Base-by-base conservation (phyloP, 2,329 filamentous ascomycete genomes). In the Cladophialophora bantiana region DNA sequence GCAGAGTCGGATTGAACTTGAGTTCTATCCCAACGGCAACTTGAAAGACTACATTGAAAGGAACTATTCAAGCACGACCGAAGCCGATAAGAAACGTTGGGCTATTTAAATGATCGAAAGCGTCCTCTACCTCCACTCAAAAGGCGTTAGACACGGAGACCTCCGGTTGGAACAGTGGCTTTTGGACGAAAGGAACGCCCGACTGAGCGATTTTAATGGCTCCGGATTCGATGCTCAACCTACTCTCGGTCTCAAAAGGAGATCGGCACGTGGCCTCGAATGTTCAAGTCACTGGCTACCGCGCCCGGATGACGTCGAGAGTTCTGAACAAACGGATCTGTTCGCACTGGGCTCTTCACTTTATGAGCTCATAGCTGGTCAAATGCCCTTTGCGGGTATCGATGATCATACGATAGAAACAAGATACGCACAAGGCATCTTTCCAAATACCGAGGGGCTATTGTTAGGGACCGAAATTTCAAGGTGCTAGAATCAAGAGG, bases 21-120 rank as follows among this genome's bases (percentile, higher is more conserved):
- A 60, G 48, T 60, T 60, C 58, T 60, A 60, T 52, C 38, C 36
- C 36, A 60, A 60, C 42, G 58, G 58, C 58, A 60, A 48, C 36
- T 34, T 60, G 38, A 60, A 60, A 32, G 58, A 38, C 20, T 60
- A 60, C 58, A 1, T 60, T 40, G 32, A 52, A 20, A 48, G 40
- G 58, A 60, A 60, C 34, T 38, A 52, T 20, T 48, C 36, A 13
- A 60, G 20, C 26, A 52, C 31, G 20, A 32, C 58, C 7, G 40
- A 52, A 35, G 58, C 40, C 12, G 38, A 60, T 48, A 34, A 50
- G 58, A 52, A 60, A 60, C 40, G 58, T 20, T 60, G 58, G 58
- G 36, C 13, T 52, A 35, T 60, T 32, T 36, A 60, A 52, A 60
- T 60, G 58, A 60, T 60, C 58, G 38, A 60, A 52, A 60, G 58